Evolutionary conservation across 208 protist genomes (phyloP), one percentile per base, ranked within the genome.

Genomic region (Crithidia bombi): DNA sequence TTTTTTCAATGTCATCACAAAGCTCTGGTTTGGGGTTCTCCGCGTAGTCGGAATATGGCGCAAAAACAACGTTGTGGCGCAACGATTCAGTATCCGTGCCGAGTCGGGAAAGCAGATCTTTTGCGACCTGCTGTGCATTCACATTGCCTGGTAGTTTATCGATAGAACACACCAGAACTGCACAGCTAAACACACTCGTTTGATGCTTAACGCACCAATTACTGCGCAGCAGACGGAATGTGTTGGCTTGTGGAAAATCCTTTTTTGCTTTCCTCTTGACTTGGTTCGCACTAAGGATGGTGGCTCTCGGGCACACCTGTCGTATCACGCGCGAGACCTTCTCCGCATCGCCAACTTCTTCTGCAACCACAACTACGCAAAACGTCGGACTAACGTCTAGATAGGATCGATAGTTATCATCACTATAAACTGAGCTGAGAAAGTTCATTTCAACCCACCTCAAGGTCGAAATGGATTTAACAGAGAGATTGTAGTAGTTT

Each of bases 381-480:
- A 90, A 81, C 11, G 19, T 59, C 7, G 84, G 84, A 38, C 51
- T 71, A 35, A 32, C 63, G 49, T 85, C 64, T 2, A 78, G 50
- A 41, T 90, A 85, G 21, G 50, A 36, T 12, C 69, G 44, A 66
- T 90, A 90, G 38, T 32, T 44, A 15, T 69, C 65, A 54, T 86
- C 84, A 21, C 44, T 73, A 52, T 90, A 86, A 0, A 82, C 17
- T 5, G 66, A 35, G 32, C 52, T 67, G 12, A 90, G 74, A 69
- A 78, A 71, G 44, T 90, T 77, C 84, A 89, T 89, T 59, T n/a
- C n/a, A n/a, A n/a, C n/a, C n/a, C n/a, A n/a, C n/a, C n/a, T n/a
- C n/a, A n/a, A n/a, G n/a, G n/a, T n/a, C n/a, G n/a, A n/a, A n/a
- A n/a, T n/a, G n/a, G n/a, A n/a, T n/a, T n/a, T n/a, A n/a, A n/a